These are phyloP conservation scores for Chytriomyces hyalinus DNA, from an alignment of 192 early-diverging fungal species.

Conservation along the genomic window DNA sequence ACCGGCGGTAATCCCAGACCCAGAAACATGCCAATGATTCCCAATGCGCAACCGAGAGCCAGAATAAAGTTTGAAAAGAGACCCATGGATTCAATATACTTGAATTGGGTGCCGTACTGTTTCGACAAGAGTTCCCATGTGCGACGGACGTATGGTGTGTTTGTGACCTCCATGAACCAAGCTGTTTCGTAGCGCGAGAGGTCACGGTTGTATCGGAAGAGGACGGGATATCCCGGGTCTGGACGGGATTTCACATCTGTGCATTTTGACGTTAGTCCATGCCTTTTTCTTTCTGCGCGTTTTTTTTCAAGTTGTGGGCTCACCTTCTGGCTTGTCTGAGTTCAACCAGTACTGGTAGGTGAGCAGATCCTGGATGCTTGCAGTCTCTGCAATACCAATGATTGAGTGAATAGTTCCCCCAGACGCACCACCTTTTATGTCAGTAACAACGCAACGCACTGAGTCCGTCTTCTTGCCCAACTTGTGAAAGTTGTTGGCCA, in stretches of 20 bases:
- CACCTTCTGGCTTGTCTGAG: background rate
- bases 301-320: no score
- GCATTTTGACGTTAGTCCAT: no score
- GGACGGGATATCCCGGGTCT: background rate
- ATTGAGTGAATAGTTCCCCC: slow-evolving; percentile 70
- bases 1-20: slow-evolving; percentile 52
- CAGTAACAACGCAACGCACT: slow-evolving; percentile 24
- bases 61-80: slow-evolving; percentile 46
- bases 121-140: slow-evolving; percentile 60
- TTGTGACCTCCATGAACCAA: slow-evolving; percentile 70
- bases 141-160: slow-evolving; percentile 68
- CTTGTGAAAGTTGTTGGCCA: slow-evolving; percentile 52
- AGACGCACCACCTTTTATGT: slow-evolving; percentile 58
- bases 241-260: no score
- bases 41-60: slow-evolving; percentile 52
- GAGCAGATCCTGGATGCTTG: background rate
- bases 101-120: slow-evolving; percentile 61
- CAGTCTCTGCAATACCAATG: background rate
- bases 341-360: background rate
- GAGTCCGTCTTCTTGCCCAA: slow-evolving; percentile 36
- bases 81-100: slow-evolving; percentile 69
- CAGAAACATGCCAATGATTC: slow-evolving; percentile 40
- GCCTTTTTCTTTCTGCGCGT: no score
- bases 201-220: slow-evolving; percentile 59
- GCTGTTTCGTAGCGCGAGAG: slow-evolving; percentile 65